Percentiles rank a stretch among this genome's conserved stretches.
These are phyloP conservation scores for Cylindrotheca fusiformis DNA, from an alignment of 108 stramenopile genomes.

Conservation along the genomic window DNA sequence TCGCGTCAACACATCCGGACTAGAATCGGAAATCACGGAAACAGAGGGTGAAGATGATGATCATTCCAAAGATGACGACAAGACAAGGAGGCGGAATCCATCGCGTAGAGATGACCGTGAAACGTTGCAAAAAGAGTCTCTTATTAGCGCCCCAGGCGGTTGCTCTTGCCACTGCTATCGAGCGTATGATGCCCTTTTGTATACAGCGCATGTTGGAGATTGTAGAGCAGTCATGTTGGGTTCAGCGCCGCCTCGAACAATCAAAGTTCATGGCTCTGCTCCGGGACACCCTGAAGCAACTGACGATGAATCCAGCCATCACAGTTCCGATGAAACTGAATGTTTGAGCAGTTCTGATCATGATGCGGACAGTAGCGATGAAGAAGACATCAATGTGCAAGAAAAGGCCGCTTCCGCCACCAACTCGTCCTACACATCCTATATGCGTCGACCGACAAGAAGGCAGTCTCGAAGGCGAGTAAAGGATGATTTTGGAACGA, in stretches of 20 bases:
- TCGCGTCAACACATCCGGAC: constrained; percentile 48
- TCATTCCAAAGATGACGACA: constrained; percentile 29
- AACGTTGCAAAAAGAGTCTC: constrained; percentile 22
- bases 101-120: constrained; percentile 4
- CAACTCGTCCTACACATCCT: constrained; percentile 27
- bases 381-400: constrained; percentile 37
- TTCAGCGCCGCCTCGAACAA: constrained; percentile 73
- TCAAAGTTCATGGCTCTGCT: constrained; percentile 61
- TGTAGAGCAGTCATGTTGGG: constrained; percentile 84
- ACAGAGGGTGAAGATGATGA: constrained; percentile 80
- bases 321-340: constrained; percentile 73
- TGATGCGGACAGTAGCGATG: constrained; percentile 72
- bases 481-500: constrained; percentile 25
- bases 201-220: constrained; percentile 86
- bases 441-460: constrained; percentile 32
- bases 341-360: constrained; percentile 72
- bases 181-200: constrained; percentile 76
- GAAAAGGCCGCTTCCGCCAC: constrained; percentile 21
- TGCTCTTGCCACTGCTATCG: constrained; percentile 74
- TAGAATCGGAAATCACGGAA: constrained; percentile 73
- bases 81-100: constrained; percentile 18
- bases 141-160: constrained; percentile 59
- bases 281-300: constrained; percentile 47
- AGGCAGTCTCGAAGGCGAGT: constrained; percentile 28
- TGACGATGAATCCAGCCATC: constrained; percentile 71